Percentiles rank a stretch among this genome's conserved stretches.
phyloP scores from a whole-genome alignment of 345 rosid genomes.

The Gossypium raimondii region DNA sequence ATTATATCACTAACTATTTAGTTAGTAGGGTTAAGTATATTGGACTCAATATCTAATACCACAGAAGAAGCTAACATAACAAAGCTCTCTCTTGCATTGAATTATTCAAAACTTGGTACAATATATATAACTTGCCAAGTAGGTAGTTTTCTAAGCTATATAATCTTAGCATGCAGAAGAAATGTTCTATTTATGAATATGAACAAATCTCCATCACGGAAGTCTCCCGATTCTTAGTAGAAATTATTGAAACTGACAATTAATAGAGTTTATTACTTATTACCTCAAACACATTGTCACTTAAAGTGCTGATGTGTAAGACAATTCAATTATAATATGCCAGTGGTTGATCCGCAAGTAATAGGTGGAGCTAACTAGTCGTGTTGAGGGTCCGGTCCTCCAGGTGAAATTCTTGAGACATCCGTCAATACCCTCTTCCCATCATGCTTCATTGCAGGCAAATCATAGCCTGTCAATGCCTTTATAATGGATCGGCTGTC shows the following conservation, averaged over 20 bases:
- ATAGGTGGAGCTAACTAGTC: background rate
- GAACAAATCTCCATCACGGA: background rate
- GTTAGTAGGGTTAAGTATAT: background rate
- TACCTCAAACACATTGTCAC: background rate
- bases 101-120: background rate
- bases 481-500: constrained; percentile 20
- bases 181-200: background rate
- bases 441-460: constrained; percentile 12
- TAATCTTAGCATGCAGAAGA: background rate
- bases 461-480: constrained; percentile 18
- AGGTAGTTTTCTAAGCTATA: background rate
- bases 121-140: background rate
- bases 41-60: background rate
- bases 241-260: background rate
- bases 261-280: background rate
- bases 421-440: constrained; percentile 6
- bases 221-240: background rate
- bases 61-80: background rate
- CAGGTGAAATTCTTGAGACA: constrained; percentile 23
- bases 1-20: background rate
- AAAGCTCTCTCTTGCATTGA: background rate
- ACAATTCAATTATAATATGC: constrained; percentile 2
- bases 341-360: constrained; percentile 16
- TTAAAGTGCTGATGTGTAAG: background rate
- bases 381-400: constrained; percentile 34